A percentile compares a stretch with the other conserved stretches of the same genome.
These are phyloP conservation scores for Tagetes patula DNA, from an alignment of 129 eudicot genomes.

Conservation along the genomic window DNA sequence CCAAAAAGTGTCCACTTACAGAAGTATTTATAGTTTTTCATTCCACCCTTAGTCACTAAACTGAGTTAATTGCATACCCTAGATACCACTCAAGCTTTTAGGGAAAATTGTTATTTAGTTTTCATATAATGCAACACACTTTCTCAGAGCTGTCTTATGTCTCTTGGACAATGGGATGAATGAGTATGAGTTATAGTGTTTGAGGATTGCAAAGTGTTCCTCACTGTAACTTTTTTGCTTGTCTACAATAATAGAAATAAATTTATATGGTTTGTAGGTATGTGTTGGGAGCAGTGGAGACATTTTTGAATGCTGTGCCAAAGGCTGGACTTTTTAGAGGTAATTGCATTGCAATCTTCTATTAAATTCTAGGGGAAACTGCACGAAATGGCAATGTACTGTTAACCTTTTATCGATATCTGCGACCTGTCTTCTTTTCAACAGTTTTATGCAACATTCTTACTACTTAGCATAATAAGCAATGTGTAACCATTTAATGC, in stretches of 20 bases:
- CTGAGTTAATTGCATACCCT: background rate
- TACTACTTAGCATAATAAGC: background rate
- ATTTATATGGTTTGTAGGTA: conserved; percentile 48
- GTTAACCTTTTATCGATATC: background rate
- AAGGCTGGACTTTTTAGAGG: conserved; percentile 90
- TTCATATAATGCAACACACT: background rate
- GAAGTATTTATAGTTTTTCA: background rate
- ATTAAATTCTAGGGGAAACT: background rate
- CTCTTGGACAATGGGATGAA: conserved; percentile 2
- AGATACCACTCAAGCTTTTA: background rate
- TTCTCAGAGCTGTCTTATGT: background rate
- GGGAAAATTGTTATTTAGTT: background rate
- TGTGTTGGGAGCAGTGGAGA: conserved; percentile 99
- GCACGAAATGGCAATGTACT: background rate
- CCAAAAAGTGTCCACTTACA: background rate
- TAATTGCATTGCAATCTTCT: conserved; percentile 12
- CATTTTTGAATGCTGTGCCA: conserved; percentile 88
- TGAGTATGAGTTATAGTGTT: background rate
- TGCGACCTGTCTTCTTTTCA: background rate
- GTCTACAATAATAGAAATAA: conserved; percentile 11
- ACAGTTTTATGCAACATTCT: conserved; percentile 1
- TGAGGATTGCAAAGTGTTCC: conserved; percentile 17
- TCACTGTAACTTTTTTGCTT: background rate
- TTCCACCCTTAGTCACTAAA: background rate
- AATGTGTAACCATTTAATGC: background rate